Evolutionary conservation across 768 basidiomycete genomes (phyloP).

Genomic region (Phallus indusiatus): DNA sequence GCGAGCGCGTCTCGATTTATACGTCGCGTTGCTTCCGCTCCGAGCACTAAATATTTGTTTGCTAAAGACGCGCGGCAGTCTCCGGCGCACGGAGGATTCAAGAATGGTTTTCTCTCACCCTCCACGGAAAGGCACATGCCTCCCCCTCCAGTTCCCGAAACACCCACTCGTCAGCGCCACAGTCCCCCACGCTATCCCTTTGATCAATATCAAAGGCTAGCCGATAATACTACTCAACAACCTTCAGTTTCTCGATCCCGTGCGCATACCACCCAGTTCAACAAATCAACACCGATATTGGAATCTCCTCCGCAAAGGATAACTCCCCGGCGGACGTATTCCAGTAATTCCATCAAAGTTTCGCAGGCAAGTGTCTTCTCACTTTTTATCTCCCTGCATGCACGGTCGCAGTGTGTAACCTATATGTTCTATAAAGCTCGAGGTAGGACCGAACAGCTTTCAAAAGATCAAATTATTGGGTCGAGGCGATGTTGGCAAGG

Average conservation of each 20-base stretch:
- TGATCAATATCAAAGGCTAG: constrained; percentile 16
- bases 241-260: constrained; percentile 30
- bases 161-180: constrained; percentile 12
- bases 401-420: not conserved
- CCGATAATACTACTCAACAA: constrained; percentile 68
- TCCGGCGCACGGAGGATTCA: constrained; percentile 16
- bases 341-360: constrained; percentile 95
- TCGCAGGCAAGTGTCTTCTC: constrained; percentile 49
- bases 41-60: constrained; percentile 91
- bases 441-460: constrained; percentile 91
- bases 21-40: constrained; percentile 91
- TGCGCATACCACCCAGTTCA: constrained; percentile 7
- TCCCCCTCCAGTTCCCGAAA: constrained; percentile 37
- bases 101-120: constrained; percentile 73
- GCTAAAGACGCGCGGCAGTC: constrained; percentile 15
- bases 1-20: constrained; percentile 82
- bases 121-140: constrained; percentile 48
- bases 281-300: not conserved
- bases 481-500: constrained; percentile 97
- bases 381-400: constrained; percentile 4
- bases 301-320: constrained; percentile 39
- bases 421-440: constrained; percentile 55
- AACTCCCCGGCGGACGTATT: constrained; percentile 78
- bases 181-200: not conserved
- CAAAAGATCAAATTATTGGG: constrained; percentile 97